Percentiles rank a stretch among this genome's conserved stretches.
phyloP scores from a whole-genome alignment of 1,284 basidiomycete genomes.

The Abortiporus biennis region DNA sequence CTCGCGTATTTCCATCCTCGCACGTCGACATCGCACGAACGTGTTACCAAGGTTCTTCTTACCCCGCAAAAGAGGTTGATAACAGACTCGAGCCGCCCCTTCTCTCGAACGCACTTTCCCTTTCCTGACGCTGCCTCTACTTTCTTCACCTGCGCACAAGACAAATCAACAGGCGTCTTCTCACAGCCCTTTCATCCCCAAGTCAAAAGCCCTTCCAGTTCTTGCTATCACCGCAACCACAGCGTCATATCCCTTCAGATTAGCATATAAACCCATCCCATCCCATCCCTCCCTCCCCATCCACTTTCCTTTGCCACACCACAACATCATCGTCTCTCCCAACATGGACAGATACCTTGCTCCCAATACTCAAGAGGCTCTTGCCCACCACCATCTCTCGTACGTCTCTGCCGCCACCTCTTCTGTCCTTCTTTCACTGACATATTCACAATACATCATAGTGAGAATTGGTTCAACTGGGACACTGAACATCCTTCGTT shows the following conservation, averaged over 20 bases:
- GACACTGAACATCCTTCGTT: slow-evolving; percentile 61
- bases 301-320: neutral
- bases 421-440: slow-evolving; percentile 8
- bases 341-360: slow-evolving; percentile 67
- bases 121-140: too few relatives aligned
- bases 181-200: neutral
- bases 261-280: neutral
- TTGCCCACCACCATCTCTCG: slow-evolving; percentile 64
- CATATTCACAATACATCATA: slow-evolving; percentile 23
- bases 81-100: too few relatives aligned
- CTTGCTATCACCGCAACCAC: slow-evolving; percentile 4
- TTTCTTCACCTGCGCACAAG: too few relatives aligned
- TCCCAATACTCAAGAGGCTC: slow-evolving; percentile 66
- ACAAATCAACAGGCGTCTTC: too few relatives aligned
- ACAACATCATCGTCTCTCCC: slow-evolving; percentile 2
- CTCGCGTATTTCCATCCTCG: too few relatives aligned
- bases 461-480: slow-evolving; percentile 63
- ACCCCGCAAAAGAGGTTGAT: too few relatives aligned
- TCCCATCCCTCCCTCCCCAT: neutral
- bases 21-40: too few relatives aligned
- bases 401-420: slow-evolving; percentile 29
- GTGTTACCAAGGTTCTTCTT: too few relatives aligned
- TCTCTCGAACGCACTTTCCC: too few relatives aligned
- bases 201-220: neutral
- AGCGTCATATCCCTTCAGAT: slow-evolving; percentile 3